Percentiles rank a stretch among this genome's conserved stretches.
Conservation (phyloP, 306 rosid genomes). For the Prunus campanulata region DNA sequence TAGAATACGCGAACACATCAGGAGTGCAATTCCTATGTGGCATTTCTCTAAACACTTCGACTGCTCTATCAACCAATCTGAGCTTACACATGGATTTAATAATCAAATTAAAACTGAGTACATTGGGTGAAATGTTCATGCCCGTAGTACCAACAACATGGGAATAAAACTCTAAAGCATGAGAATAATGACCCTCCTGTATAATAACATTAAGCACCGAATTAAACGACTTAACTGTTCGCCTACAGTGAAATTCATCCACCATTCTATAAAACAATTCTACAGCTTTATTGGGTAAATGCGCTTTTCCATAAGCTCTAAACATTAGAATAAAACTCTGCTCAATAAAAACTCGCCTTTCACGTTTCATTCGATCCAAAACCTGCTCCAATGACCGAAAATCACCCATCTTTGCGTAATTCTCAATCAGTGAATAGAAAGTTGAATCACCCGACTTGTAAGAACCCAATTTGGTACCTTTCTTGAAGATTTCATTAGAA, state of each 20-base stretch:
- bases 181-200: conserved; percentile 49
- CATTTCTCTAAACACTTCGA: conserved; percentile 72
- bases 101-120: conserved; percentile 71
- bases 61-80: conserved; percentile 72
- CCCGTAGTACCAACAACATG: conserved; percentile 31
- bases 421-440: conserved; percentile 67
- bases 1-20: conserved; percentile 63
- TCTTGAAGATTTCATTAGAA: conserved; percentile 54
- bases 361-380: conserved; percentile 61
- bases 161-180: conserved; percentile 57
- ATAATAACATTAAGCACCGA: conserved; percentile 87
- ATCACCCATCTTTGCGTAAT: conserved; percentile 52
- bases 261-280: conserved; percentile 74
- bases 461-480: conserved; percentile 58
- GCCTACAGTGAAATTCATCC: conserved; percentile 68
- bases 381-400: conserved; percentile 57
- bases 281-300: conserved; percentile 67
- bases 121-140: conserved; percentile 53
- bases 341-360: conserved; percentile 60
- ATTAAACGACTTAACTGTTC: conserved; percentile 74
- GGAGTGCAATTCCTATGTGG: conserved; percentile 55
- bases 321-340: conserved; percentile 59
- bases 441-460: conserved; percentile 75
- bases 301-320: conserved; percentile 85
- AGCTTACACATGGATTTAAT: conserved; percentile 84